Percentiles rank a stretch among this genome's conserved stretches.
These are phyloP conservation scores for Raphidocelis subcapitata DNA, from an alignment of 139 green algal genomes.

Conservation along the genomic window DNA sequence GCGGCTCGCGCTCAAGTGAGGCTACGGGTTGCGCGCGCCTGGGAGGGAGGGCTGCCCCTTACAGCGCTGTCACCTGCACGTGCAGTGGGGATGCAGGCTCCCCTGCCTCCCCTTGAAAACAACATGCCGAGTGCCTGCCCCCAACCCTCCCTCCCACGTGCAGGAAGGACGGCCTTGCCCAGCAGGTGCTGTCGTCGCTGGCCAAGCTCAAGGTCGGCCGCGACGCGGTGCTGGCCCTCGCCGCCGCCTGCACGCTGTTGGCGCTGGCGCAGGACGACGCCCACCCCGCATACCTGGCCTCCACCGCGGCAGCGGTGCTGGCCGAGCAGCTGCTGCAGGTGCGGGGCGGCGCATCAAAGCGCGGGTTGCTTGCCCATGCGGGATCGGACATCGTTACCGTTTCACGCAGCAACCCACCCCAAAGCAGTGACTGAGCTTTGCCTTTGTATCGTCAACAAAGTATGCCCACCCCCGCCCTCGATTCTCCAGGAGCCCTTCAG, in stretches of 20 bases:
- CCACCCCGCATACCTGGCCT: slow-evolving; percentile 39
- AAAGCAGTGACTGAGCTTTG: too few species aligned
- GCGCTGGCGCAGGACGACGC: slow-evolving; percentile 39
- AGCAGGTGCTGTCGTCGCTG: slow-evolving; percentile 42
- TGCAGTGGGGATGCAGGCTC: too few species aligned
- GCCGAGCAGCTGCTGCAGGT: slow-evolving; percentile 47
- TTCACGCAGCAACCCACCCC: not conserved
- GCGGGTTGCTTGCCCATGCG: not conserved
- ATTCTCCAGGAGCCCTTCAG: not conserved
- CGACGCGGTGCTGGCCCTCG: slow-evolving; percentile 36
- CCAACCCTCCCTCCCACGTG: too few species aligned
- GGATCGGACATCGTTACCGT: too few species aligned
- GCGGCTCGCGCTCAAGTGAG: slow-evolving; percentile 41
- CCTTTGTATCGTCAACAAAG: too few species aligned
- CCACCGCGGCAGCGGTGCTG: slow-evolving; percentile 34
- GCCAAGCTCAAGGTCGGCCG: slow-evolving; percentile 16
- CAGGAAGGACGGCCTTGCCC: slow-evolving; percentile 41
- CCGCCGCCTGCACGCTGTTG: slow-evolving; percentile 37
- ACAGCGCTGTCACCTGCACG: too few species aligned
- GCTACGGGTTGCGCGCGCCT: too few species aligned
- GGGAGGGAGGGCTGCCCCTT: too few species aligned
- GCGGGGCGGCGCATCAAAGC: not conserved
- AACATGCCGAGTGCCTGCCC: too few species aligned
- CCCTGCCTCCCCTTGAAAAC: too few species aligned
- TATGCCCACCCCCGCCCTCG: too few species aligned